Evolutionary conservation across 106 monocot genomes (phyloP).

Genomic region (Vanilla planifolia): DNA sequence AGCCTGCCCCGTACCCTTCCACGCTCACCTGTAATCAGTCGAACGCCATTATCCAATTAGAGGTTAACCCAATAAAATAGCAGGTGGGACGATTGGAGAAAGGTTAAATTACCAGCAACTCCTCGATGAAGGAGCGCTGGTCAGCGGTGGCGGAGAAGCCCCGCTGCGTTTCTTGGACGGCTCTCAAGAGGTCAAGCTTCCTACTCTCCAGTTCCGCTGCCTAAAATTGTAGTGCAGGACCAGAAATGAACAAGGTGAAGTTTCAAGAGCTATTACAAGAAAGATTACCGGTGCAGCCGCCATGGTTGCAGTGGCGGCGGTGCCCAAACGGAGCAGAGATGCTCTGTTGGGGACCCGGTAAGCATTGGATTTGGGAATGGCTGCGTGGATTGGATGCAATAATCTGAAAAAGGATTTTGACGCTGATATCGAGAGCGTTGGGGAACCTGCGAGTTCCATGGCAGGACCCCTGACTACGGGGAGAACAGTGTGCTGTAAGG

Average conservation of each 20-base stretch:
- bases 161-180: constrained; percentile 82
- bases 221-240: neutral
- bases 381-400: neutral
- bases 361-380: neutral
- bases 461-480: too few relatives aligned
- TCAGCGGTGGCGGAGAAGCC: constrained; percentile 60
- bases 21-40: constrained; percentile 42
- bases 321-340: neutral
- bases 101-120: constrained; percentile 49
- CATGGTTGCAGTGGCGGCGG: neutral
- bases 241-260: neutral
- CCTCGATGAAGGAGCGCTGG: constrained; percentile 87
- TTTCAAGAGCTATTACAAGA: neutral
- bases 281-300: neutral
- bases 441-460: neutral
- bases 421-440: neutral
- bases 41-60: neutral
- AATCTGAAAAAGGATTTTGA: neutral
- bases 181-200: constrained; percentile 73
- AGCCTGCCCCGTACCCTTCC: constrained; percentile 55
- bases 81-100: neutral
- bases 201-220: constrained; percentile 37
- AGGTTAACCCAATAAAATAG: neutral
- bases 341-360: neutral
- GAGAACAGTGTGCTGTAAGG: too few relatives aligned